phyloP scores from a whole-genome alignment of 139 green algal species.

The Chlorella ohadii region DNA sequence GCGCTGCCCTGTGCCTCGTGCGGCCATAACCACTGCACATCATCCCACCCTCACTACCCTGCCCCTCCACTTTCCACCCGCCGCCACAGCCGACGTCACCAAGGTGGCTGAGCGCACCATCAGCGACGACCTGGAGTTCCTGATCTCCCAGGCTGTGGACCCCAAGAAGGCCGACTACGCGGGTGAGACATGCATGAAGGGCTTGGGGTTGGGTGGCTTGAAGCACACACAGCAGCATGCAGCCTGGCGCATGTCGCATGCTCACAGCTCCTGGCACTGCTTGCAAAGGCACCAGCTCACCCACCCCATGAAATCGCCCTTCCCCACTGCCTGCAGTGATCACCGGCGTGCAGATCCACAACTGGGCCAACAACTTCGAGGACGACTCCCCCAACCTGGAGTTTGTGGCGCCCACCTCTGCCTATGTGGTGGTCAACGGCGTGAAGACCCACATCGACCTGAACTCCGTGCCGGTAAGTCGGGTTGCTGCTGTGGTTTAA shows the following conservation, averaged over 20 bases:
- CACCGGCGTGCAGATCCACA: constrained; percentile 92
- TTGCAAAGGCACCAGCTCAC: neutral
- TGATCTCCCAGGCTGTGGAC: constrained; percentile 87
- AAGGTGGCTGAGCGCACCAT: constrained; percentile 84
- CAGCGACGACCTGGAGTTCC: constrained; percentile 85
- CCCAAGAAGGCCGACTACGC: constrained; percentile 85
- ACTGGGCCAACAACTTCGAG: constrained; percentile 68
- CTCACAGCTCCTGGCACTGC: neutral
- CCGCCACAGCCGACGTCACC: constrained; percentile 66
- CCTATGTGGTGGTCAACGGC: constrained; percentile 84
- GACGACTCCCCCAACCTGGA: constrained; percentile 73
- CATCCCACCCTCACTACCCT: no score
- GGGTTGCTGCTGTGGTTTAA: neutral
- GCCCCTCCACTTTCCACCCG: neutral
- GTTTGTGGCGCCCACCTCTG: constrained; percentile 69
- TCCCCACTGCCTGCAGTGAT: constrained; percentile 54
- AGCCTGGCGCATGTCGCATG: neutral
- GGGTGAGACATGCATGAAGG: neutral
- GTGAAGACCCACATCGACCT: constrained; percentile 79
- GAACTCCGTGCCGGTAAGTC: constrained; percentile 45
- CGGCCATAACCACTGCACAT: no score
- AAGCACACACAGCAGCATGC: neutral
- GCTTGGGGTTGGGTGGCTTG: neutral
- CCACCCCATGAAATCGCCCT: neutral
- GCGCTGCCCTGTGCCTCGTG: no score